Percentiles rank a stretch among this genome's conserved stretches.
Evolutionary conservation across 495 filamentous ascomycete species (phyloP).

Genomic region (Penicillium silybi): DNA sequence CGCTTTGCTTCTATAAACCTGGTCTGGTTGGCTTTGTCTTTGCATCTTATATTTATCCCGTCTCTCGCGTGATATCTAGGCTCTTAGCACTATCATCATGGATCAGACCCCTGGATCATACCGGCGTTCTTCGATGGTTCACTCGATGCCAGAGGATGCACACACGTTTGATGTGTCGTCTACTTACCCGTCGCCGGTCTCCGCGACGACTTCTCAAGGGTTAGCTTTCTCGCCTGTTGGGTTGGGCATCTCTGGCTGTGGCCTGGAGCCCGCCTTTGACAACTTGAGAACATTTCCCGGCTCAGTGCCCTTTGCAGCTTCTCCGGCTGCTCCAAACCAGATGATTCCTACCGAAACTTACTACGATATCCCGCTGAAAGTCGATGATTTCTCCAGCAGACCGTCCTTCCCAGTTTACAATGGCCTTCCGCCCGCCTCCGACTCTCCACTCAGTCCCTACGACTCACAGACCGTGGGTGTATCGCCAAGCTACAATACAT

Average conservation of each 20-base stretch:
- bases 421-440: conserved; percentile 11
- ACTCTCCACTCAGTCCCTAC: conserved; percentile 25
- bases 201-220: conserved; percentile 10
- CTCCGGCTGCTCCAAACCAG: conserved; percentile 18
- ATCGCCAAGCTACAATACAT: conserved; percentile 24
- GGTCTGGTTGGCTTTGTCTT: conserved; percentile 5
- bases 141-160: conserved; percentile 15
- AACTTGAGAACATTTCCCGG: conserved; percentile 12
- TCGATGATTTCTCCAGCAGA: conserved; percentile 14
- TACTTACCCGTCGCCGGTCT: conserved; percentile 21
- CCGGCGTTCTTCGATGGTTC: conserved; percentile 2
- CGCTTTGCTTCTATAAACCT: conserved; percentile 9
- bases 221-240: conserved; percentile 17
- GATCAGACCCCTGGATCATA: conserved; percentile 5
- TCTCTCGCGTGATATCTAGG: neutral
- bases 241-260: conserved; percentile 33
- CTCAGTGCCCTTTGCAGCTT: conserved; percentile 7
- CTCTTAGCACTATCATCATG: conserved; percentile 6
- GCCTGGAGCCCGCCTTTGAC: conserved; percentile 13
- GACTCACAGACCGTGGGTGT: conserved; percentile 20
- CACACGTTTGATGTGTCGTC: conserved; percentile 13
- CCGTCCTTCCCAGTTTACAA: conserved; percentile 20
- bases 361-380: conserved; percentile 17
- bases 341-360: conserved; percentile 11
- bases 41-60: neutral